Base-by-base conservation (phyloP, 768 basidiomycete genomes). In the Kwoniella pini region DNA sequence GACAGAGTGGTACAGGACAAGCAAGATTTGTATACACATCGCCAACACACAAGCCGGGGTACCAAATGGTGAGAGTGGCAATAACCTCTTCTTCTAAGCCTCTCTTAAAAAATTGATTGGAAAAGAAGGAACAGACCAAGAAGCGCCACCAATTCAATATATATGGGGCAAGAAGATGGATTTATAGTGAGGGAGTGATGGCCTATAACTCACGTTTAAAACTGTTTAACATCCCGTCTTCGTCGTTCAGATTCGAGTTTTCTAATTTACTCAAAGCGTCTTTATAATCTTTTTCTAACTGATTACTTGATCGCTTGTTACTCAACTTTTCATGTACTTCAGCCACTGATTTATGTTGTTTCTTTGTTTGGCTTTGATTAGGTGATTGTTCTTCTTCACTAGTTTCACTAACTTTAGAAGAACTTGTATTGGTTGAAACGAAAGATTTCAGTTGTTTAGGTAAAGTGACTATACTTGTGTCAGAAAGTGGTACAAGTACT, bases 181-280 rank as follows among this genome's bases (percentile, higher is more conserved):
- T 5, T 36, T n/a, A 42, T 12, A 27, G 33, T 36, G 28, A 24
- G 19, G 27, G 30, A 27, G 10, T 43, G 2, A 28, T 9, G 39
- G 21, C 17, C 21, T 17, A 19, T 17, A 4, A 71, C 69, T 69
- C 70, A 74, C 70, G 70, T 62, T 74, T 74, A 59, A 71, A 71
- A 53, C 68, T 69, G 40, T 70, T 71, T 55, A 74, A 67, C 70
- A 74, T 74, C 48, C 69, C 65, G 65, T 65, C 33, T 36, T 36
- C 67, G 45, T 67, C 54, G 39, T 30, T 50, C 49, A 55, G 49
- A 44, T 63, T 57, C 13, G 70, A 49, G 28, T 60, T 52, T 57
- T 62, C 66, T 21, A 71, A 43, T 27, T 50, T 61, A 31, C 65
- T 27, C 5, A 71, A 38, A 27, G 67, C 67, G 31, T 48, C 22